Base-by-base conservation (phyloP, 2,329 filamentous ascomycete genomes). In the Chrysosporium queenslandicum region DNA sequence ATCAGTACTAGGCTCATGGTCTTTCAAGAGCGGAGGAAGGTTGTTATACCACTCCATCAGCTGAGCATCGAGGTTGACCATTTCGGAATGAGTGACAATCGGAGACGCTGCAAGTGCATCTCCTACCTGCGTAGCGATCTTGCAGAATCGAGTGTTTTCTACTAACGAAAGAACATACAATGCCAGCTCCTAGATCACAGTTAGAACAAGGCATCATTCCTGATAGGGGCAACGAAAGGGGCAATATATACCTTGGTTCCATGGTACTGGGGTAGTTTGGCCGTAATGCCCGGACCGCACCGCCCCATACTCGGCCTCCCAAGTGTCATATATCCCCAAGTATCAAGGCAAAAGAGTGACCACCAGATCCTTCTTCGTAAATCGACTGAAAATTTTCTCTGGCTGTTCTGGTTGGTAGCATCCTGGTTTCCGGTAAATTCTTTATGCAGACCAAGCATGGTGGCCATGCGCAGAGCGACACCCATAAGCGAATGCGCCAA, bases 81-180 rank as follows among this genome's bases (percentile, higher is more conserved):
- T 80, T 61, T 89, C 84, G 27, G 82, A 77, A 27, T 77, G 73
- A n/a, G 77, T 76, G 1, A 87, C 75, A 1, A 87, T 72, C 0
- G 85, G 83, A 1, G 80, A 78, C 50, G 83, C 80, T 14, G 85
- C 83, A 2, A 91, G 75, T 49, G 81, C 77, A 61, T 91, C 85
- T 64, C 91, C 86, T 53, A 90, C 85, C 55, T 81, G 79, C 0
- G 85, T 87, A 18, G 85, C 82, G 55, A 91, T 85, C 65, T 85
- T 85, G 70, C 85, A 87, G 67, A 90, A 90, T 47, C 82, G 81
- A 57, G 87, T 83, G 64, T 86, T 87, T 66, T 90, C 83, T 25
- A 86, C 80, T 14, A 88, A 68, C 0, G 85, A 85, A 3, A 88
- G 74, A 51, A 86, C 80, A 52, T 81, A 81, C 1, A 82, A 76